Conservation (phyloP, 2,329 filamentous ascomycete genomes). For the Aspergillus jensenii region DNA sequence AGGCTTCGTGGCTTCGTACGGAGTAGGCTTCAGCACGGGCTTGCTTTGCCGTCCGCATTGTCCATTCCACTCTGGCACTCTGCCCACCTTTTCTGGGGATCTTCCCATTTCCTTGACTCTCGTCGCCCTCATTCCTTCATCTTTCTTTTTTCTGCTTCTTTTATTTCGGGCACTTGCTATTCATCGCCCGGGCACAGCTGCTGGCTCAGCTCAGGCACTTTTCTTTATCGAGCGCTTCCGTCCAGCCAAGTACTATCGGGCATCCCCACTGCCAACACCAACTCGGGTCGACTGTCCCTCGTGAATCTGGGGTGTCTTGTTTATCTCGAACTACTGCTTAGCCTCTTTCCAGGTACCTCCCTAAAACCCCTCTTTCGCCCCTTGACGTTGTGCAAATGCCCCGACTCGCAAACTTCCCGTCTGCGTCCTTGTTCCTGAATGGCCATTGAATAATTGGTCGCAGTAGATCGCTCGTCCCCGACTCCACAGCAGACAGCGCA, state of each 20-base stretch:
- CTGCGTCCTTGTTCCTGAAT: constrained; percentile 18
- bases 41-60: constrained; percentile 3
- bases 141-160: not conserved
- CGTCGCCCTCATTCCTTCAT: constrained; percentile 10
- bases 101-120: constrained; percentile 8
- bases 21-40: constrained; percentile 5
- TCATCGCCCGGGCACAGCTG: constrained; percentile 12
- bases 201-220: constrained; percentile 17
- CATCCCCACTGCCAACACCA: constrained; percentile 3
- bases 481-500: constrained; percentile 25
- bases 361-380: constrained; percentile 10
- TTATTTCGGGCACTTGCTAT: not conserved
- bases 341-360: constrained; percentile 10
- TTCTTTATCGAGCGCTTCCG: not conserved
- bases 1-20: constrained; percentile 8
- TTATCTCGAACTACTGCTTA: constrained; percentile 7
- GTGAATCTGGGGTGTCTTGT: constrained; percentile 10
- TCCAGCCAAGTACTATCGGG: constrained; percentile 1
- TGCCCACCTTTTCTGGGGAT: constrained; percentile 11
- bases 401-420: constrained; percentile 12
- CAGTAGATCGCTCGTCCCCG: constrained; percentile 25
- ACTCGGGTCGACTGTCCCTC: constrained; percentile 7
- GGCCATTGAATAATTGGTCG: constrained; percentile 24
- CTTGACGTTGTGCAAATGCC: constrained; percentile 17
- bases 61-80: constrained; percentile 7